A percentile compares a stretch with the other conserved stretches of the same genome.
Evolutionary conservation across 1,284 basidiomycete species (phyloP).

Genomic region (Pseudozyma hubeiensis): DNA sequence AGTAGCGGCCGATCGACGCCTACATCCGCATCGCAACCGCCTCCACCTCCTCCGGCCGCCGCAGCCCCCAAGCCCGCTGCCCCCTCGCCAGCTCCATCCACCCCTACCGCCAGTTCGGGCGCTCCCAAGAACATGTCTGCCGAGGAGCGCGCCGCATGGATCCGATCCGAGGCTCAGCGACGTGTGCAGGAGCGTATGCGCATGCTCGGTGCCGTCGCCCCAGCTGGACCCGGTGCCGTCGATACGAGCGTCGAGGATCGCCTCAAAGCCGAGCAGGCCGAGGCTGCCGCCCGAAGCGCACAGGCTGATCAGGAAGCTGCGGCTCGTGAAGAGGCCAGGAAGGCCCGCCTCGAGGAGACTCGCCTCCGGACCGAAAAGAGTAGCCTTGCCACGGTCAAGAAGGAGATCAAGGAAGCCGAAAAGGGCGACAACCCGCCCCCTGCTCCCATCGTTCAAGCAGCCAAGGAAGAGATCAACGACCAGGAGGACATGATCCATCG

Average conservation of each 20-base stretch:
- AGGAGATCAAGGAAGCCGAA: conserved; percentile 54
- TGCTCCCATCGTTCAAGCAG: conserved; percentile 53
- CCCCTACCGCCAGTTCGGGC: conserved; percentile 72
- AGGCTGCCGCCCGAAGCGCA: conserved; percentile 62
- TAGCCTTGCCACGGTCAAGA: conserved; percentile 53
- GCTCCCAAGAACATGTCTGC: conserved; percentile 82
- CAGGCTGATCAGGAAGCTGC: conserved; percentile 67
- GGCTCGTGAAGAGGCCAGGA: conserved; percentile 64
- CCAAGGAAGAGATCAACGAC: conserved; percentile 57
- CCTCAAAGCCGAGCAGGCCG: conserved; percentile 60
- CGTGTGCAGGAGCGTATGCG: conserved; percentile 88
- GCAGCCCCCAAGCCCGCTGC: conserved; percentile 62
- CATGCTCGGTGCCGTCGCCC: conserved; percentile 78
- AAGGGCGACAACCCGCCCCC: conserved; percentile 46
- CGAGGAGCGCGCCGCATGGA: conserved; percentile 84
- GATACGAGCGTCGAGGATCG: conserved; percentile 64
- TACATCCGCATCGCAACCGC: conserved; percentile 67
- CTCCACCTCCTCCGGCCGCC: conserved; percentile 68
- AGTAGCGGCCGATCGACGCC: conserved; percentile 66
- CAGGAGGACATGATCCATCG: conserved; percentile 61
- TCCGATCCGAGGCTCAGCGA: conserved; percentile 83
- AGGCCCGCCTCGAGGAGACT: conserved; percentile 63
- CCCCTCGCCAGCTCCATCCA: conserved; percentile 66
- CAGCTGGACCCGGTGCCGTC: conserved; percentile 65
- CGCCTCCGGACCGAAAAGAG: conserved; percentile 52